A percentile compares a stretch with the other conserved stretches of the same genome.
These are phyloP conservation scores for Dendrobium huoshanense DNA, from an alignment of 106 monocot genomes.

Conservation along the genomic window DNA sequence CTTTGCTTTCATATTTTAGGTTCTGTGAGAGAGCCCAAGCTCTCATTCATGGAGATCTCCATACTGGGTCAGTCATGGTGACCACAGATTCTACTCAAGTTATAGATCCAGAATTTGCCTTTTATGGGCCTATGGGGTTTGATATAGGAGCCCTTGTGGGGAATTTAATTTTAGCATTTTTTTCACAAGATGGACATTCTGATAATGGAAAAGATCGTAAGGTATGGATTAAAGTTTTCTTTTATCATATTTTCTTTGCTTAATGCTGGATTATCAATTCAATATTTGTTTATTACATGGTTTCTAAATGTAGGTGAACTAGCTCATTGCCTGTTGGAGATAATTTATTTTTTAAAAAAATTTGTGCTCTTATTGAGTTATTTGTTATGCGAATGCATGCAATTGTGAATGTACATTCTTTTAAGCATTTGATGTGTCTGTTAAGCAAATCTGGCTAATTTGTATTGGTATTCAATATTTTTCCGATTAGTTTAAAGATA, in stretches of 20 bases:
- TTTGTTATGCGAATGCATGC: too few relatives aligned
- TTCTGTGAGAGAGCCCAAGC: constrained; percentile 99
- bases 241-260: not conserved
- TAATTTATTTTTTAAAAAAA: too few relatives aligned
- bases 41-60: constrained; percentile 96
- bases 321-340: too few relatives aligned
- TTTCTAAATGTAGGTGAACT: too few relatives aligned
- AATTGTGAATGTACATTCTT: too few relatives aligned
- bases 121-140: constrained; percentile 98
- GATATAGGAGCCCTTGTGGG: constrained; percentile 94
- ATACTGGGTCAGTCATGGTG: constrained; percentile 94
- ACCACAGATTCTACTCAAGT: constrained; percentile 87
- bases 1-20: constrained; percentile 26
- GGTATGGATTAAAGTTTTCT: constrained; percentile 26
- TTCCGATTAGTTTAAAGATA: too few relatives aligned
- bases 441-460: too few relatives aligned
- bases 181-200: constrained; percentile 90
- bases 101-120: constrained; percentile 96
- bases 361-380: too few relatives aligned
- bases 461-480: too few relatives aligned
- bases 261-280: not conserved
- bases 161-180: constrained; percentile 88
- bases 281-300: not conserved
- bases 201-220: constrained; percentile 42
- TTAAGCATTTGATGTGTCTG: too few relatives aligned